Conservation (phyloP, 2,329 filamentous ascomycete genomes). For the Helotiales sp. region DNA sequence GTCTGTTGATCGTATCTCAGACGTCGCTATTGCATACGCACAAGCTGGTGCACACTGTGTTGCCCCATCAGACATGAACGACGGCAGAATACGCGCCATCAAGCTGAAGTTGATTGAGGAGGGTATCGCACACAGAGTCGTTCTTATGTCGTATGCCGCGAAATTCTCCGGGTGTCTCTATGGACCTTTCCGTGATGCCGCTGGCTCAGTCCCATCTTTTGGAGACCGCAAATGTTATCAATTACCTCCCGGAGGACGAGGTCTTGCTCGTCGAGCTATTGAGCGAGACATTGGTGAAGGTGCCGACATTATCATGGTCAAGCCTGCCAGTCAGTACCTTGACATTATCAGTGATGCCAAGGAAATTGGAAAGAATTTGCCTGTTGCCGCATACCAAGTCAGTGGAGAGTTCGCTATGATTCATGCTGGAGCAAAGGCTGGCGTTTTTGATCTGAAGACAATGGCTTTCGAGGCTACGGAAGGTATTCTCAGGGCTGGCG, state of each 20-base stretch:
- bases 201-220: conserved; percentile 86
- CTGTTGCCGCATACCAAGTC: conserved; percentile 94
- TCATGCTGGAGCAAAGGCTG: conserved; percentile 90
- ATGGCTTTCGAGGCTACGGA: conserved; percentile 97
- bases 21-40: conserved; percentile 98
- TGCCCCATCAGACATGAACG: conserved; percentile 98
- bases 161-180: conserved; percentile 98
- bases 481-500: conserved; percentile 88
- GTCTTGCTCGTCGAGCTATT: conserved; percentile 88
- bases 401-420: conserved; percentile 98
- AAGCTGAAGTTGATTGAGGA: conserved; percentile 97
- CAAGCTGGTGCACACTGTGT: conserved; percentile 94
- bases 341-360: conserved; percentile 98
- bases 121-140: conserved; percentile 84
- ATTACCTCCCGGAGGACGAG: conserved; percentile 86
- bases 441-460: conserved; percentile 89
- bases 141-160: conserved; percentile 96
- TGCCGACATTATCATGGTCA: conserved; percentile 98
- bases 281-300: conserved; percentile 87
- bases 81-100: conserved; percentile 94
- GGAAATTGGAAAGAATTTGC: conserved; percentile 87
- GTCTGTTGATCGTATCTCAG: conserved; percentile 90
- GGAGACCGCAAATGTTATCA: conserved; percentile 97
- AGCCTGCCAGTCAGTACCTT: conserved; percentile 91
- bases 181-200: conserved; percentile 95